These are phyloP conservation scores for Vitis rotundifolia DNA, from an alignment of 164 flowering plant species.

Conservation along the genomic window DNA sequence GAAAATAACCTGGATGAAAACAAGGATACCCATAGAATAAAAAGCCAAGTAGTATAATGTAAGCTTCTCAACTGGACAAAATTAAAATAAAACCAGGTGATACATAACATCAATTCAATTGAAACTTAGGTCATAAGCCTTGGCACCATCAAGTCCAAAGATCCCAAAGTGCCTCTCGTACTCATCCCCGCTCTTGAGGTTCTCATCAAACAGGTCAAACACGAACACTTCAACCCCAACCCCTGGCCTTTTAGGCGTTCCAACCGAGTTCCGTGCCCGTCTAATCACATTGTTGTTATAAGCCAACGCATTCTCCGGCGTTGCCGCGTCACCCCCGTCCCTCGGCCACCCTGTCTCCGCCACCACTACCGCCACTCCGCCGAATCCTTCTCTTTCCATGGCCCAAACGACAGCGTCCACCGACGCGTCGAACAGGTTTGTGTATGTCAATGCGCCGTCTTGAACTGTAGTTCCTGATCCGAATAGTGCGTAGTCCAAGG, in stretches of 20 bases:
- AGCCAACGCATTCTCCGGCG: constrained; percentile 38
- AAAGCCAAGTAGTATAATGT: too few species aligned
- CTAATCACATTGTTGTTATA: constrained; percentile 38
- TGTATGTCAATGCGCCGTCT: constrained; percentile 26
- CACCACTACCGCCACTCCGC: constrained; percentile 31
- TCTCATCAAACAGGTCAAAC: constrained; percentile 53
- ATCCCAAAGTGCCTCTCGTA: constrained; percentile 56
- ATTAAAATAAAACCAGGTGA: not conserved
- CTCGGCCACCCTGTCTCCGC: constrained; percentile 59
- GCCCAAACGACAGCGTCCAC: constrained; percentile 42
- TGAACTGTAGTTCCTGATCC: constrained; percentile 3
- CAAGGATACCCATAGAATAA: too few species aligned
- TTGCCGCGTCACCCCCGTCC: constrained; percentile 32
- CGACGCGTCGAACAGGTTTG: constrained; percentile 40
- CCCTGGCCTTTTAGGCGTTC: constrained; percentile 51
- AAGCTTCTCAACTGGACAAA: too few species aligned
- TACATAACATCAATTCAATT: constrained; percentile 7
- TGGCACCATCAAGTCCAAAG: constrained; percentile 36
- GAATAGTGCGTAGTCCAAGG: constrained; percentile 41
- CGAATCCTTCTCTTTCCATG: constrained; percentile 43
- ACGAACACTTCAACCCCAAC: constrained; percentile 39
- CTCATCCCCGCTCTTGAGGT: constrained; percentile 38
- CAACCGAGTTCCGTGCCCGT: constrained; percentile 22
- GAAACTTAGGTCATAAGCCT: constrained; percentile 40
- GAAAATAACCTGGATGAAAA: too few species aligned